Percentiles rank a stretch among this genome's conserved stretches.
Evolutionary conservation across 2,329 filamentous ascomycete species (phyloP).

Genomic region (Xylogone sp.): DNA sequence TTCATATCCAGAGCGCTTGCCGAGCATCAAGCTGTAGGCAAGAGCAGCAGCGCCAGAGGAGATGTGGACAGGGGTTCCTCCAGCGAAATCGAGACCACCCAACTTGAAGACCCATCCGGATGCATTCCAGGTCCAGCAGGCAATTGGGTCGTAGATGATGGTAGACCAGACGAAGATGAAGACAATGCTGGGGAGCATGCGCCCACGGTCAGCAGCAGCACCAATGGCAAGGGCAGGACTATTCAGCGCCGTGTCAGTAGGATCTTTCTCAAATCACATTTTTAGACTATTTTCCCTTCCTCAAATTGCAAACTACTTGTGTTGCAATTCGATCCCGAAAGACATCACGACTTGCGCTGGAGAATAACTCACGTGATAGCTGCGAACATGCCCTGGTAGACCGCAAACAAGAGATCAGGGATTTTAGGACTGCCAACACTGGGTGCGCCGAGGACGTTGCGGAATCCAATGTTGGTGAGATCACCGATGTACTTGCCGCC

Average conservation of each 20-base stretch:
- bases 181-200: slow-evolving; percentile 80
- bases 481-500: slow-evolving; percentile 62
- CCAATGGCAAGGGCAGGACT: slow-evolving; percentile 73
- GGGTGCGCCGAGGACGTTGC: slow-evolving; percentile 66
- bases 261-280: too few species aligned
- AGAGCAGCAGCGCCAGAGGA: slow-evolving; percentile 75
- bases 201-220: slow-evolving; percentile 77
- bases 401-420: slow-evolving; percentile 80
- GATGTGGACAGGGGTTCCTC: slow-evolving; percentile 71
- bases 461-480: slow-evolving; percentile 73
- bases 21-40: slow-evolving; percentile 78
- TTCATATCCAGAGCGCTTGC: slow-evolving; percentile 54
- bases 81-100: slow-evolving; percentile 21
- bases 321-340: too few species aligned
- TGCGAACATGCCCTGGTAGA: slow-evolving; percentile 87
- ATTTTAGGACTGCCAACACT: slow-evolving; percentile 70
- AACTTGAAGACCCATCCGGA: slow-evolving; percentile 60
- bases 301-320: too few species aligned
- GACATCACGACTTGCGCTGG: too few species aligned
- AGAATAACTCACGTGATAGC: slow-evolving; percentile 56
- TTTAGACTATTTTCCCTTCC: too few species aligned
- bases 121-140: slow-evolving; percentile 91
- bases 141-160: slow-evolving; percentile 82
- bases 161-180: slow-evolving; percentile 93
- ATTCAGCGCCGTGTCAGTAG: background rate